Percentiles rank a stretch among this genome's conserved stretches.
phyloP scores from a whole-genome alignment of 257 asterid species.

The Plantago major region DNA sequence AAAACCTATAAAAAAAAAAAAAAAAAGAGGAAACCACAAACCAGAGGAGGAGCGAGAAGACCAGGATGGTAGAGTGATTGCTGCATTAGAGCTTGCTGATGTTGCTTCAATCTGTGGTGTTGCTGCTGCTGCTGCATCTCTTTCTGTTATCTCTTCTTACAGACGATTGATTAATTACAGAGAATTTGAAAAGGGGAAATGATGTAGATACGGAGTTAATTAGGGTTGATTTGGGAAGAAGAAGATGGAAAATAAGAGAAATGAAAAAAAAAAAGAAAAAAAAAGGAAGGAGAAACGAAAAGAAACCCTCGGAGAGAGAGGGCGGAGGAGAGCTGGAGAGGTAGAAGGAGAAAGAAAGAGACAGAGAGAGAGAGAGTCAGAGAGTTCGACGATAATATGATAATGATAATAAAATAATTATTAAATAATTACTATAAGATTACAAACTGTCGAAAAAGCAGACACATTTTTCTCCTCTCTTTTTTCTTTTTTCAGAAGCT shows the following conservation, averaged over 20 bases:
- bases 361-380: not conserved
- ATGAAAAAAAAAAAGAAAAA: not conserved
- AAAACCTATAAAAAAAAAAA: not conserved
- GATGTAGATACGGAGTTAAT: not conserved
- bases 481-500: no score
- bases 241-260: not conserved
- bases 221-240: not conserved
- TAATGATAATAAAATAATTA: not conserved
- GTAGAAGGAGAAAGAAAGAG: not conserved
- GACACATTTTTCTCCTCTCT: no score
- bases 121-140: conserved; percentile 69
- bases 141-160: conserved; percentile 39
- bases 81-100: conserved; percentile 64
- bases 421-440: no score
- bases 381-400: no score
- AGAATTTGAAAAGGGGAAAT: conserved; percentile 6
- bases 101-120: conserved; percentile 8
- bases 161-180: no score
- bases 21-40: conserved; percentile 7
- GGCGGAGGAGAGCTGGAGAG: not conserved
- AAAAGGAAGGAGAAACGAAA: not conserved
- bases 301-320: conserved; percentile 8
- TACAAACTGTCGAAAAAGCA: no score
- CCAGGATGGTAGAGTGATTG: conserved; percentile 81
- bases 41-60: conserved; percentile 69